Percentiles rank a stretch among this genome's conserved stretches.
These are phyloP conservation scores for Hordeum marinum DNA, from an alignment of 176 grass and related monocot genomes.

Conservation along the genomic window DNA sequence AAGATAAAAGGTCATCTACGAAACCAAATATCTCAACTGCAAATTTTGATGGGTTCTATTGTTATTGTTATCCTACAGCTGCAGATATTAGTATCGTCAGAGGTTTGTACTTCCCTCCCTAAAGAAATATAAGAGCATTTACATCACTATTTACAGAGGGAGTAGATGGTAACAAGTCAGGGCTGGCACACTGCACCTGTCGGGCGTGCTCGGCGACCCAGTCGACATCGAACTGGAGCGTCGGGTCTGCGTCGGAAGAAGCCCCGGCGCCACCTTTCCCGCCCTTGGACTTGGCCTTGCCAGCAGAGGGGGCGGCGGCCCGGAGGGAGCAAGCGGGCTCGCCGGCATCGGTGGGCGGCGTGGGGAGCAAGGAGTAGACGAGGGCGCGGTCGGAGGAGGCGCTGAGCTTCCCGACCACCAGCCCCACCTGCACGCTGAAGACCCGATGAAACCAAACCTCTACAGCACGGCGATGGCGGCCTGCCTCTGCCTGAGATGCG, in stretches of 20 bases:
- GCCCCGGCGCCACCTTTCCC: constrained; percentile 21
- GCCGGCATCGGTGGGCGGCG: constrained; percentile 67
- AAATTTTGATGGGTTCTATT: neutral
- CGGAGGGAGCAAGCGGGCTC: constrained; percentile 68
- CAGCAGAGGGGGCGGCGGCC: neutral
- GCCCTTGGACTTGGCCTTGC: constrained; percentile 21
- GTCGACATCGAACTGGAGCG: constrained; percentile 69
- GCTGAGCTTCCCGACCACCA: constrained; percentile 81
- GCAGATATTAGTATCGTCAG: neutral
- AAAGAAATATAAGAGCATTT: too few relatives aligned
- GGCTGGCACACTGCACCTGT: constrained; percentile 32
- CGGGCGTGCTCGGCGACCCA: constrained; percentile 92
- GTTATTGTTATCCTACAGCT: neutral
- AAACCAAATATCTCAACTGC: neutral
- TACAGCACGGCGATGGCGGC: neutral
- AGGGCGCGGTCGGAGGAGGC: constrained; percentile 61
- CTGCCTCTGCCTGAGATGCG: neutral
- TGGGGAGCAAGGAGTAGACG: constrained; percentile 82
- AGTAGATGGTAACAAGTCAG: neutral
- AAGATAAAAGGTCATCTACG: neutral
- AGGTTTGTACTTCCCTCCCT: too few relatives aligned
- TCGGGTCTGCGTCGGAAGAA: constrained; percentile 26
- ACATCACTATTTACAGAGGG: too few relatives aligned
- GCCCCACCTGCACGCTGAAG: constrained; percentile 46
- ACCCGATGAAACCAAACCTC: neutral